Conservation (phyloP, 1,284 basidiomycete genomes). For the Cystobasidium pallidum region DNA sequence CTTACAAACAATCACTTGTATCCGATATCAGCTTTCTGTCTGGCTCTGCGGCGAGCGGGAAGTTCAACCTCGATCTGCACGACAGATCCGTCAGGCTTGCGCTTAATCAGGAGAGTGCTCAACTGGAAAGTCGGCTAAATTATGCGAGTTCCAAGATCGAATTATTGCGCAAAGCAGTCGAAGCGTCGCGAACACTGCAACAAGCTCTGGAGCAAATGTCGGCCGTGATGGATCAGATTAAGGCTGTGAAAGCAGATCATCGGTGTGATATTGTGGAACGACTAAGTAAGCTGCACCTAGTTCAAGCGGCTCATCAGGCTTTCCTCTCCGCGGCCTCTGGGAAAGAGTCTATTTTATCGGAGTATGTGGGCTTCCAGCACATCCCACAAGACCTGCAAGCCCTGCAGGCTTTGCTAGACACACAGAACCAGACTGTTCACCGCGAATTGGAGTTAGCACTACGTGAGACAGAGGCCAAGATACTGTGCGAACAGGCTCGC, state of each 20-base stretch:
- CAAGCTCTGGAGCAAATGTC: not conserved
- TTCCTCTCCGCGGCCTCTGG: not conserved
- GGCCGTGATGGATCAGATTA: not conserved
- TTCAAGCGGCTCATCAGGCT: not conserved
- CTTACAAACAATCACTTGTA: not conserved
- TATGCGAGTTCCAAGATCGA: not conserved
- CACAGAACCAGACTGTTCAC: not conserved
- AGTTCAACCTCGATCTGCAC: not conserved
- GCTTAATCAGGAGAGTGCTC: not conserved
- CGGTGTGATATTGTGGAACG: not conserved
- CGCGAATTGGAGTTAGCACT: not conserved
- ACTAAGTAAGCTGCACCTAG: not conserved
- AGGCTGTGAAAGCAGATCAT: not conserved
- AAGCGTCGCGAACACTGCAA: not conserved
- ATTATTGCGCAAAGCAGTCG: not conserved
- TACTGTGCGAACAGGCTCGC: not conserved
- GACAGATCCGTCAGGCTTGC: not conserved
- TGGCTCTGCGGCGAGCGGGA: not conserved
- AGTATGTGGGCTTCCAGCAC: not conserved
- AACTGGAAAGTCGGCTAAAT: not conserved
- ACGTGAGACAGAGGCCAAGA: not conserved
- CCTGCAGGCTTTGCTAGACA: not conserved
- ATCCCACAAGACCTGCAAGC: not conserved
- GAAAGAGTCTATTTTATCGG: not conserved
- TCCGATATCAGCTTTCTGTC: not conserved